phyloP scores from a whole-genome alignment of 495 filamentous ascomycete genomes.

The Penicillium arizonense region DNA sequence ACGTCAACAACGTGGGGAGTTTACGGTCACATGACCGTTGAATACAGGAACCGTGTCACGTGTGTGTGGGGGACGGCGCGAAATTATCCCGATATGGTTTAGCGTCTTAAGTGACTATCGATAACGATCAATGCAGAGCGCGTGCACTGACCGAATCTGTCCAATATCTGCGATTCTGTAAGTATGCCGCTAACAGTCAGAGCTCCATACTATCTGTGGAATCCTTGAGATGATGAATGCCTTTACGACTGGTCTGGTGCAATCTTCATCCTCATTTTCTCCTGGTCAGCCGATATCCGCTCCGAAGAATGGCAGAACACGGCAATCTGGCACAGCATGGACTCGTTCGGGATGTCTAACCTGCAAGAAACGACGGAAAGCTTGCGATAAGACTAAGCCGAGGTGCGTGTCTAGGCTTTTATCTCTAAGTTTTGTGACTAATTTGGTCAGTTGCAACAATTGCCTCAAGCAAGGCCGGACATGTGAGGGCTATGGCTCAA shows the following conservation, averaged over 20 bases:
- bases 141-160: slow-evolving; percentile 1
- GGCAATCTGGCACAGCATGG: slow-evolving; percentile 39
- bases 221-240: slow-evolving; percentile 14
- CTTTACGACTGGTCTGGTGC: slow-evolving; percentile 10
- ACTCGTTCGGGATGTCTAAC: slow-evolving; percentile 45
- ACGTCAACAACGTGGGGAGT: no score
- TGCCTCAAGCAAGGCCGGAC: slow-evolving; percentile 37
- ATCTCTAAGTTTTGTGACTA: neutral
- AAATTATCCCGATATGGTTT: neutral
- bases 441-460: slow-evolving; percentile 34
- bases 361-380: slow-evolving; percentile 44
- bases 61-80: neutral
- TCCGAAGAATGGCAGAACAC: slow-evolving; percentile 25
- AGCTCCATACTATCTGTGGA: neutral
- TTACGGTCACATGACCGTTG: neutral
- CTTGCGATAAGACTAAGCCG: slow-evolving; percentile 45
- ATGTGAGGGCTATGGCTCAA: slow-evolving; percentile 46
- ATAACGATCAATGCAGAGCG: slow-evolving; percentile 2
- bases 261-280: neutral
- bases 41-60: neutral
- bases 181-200: slow-evolving; percentile 2
- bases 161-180: neutral
- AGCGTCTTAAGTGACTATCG: neutral
- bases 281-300: slow-evolving; percentile 2
- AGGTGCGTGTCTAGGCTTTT: slow-evolving; percentile 21